A percentile compares a stretch with the other conserved stretches of the same genome.
Conservation (phyloP, 2,329 filamentous ascomycete genomes). For the Tolypocladium nubicola region DNA sequence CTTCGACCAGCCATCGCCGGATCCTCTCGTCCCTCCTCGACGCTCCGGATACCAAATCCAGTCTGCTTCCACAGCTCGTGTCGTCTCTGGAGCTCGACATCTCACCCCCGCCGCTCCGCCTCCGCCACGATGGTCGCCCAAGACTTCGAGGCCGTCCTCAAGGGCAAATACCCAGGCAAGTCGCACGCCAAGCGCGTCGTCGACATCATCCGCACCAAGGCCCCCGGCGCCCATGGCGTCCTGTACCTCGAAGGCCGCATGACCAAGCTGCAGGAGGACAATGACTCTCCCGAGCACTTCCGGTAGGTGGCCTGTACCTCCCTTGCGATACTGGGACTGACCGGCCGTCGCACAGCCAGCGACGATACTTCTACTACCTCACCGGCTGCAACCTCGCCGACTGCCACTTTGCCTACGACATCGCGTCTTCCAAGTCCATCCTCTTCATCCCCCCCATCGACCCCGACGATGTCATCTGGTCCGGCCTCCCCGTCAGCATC, state of each 20-base stretch:
- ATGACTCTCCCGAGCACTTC: slow-evolving; percentile 73
- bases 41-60: background rate
- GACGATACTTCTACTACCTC: slow-evolving; percentile 89
- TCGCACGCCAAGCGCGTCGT: slow-evolving; percentile 76
- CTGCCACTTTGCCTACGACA: slow-evolving; percentile 71
- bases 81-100: background rate
- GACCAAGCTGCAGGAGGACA: slow-evolving; percentile 77
- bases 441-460: slow-evolving; percentile 88
- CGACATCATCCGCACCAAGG: slow-evolving; percentile 59
- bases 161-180: slow-evolving; percentile 72
- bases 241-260: slow-evolving; percentile 84
- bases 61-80: background rate
- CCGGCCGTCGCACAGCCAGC: slow-evolving; percentile 47
- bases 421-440: slow-evolving; percentile 60
- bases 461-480: slow-evolving; percentile 87
- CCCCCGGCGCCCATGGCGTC: slow-evolving; percentile 54
- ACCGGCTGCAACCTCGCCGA: slow-evolving; percentile 76
- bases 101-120: background rate
- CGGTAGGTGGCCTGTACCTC: slow-evolving; percentile 37
- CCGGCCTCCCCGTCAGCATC: slow-evolving; percentile 68
- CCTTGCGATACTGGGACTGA: background rate
- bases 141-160: slow-evolving; percentile 41
- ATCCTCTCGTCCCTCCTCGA: background rate
- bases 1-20: background rate
- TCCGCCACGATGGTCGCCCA: slow-evolving; percentile 22